phyloP scores from a whole-genome alignment of 495 filamentous ascomycete genomes.

The Tuber magnatum region DNA sequence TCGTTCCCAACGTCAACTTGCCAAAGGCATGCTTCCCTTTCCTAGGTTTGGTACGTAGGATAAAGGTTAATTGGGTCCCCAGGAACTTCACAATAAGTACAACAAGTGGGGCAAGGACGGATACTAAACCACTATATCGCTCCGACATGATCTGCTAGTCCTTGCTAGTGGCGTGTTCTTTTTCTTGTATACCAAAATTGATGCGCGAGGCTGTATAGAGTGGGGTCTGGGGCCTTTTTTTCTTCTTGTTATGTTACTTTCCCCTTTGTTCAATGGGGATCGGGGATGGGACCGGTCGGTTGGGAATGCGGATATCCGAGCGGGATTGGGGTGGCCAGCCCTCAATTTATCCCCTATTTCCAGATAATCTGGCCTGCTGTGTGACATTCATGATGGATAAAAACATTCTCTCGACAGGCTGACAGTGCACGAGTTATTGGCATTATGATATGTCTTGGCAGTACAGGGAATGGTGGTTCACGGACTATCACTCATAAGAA shows the following conservation, averaged over 20 bases:
- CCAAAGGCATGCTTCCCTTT: slow-evolving; percentile 61
- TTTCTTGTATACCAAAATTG: slow-evolving; percentile 33
- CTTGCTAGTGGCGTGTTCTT: slow-evolving; percentile 10
- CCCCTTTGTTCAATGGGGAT: background rate
- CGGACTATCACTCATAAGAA: background rate
- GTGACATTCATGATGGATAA: background rate
- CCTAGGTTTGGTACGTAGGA: slow-evolving; percentile 4
- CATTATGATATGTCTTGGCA: background rate
- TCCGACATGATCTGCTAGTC: background rate
- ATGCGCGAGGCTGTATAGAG: slow-evolving; percentile 21
- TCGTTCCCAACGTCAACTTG: slow-evolving; percentile 84
- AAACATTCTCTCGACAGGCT: background rate
- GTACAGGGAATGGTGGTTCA: background rate
- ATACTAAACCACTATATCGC: slow-evolving; percentile 20
- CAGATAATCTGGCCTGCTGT: background rate
- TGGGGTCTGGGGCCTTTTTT: background rate
- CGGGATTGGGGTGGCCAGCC: background rate
- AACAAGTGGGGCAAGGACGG: slow-evolving; percentile 98
- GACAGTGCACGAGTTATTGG: background rate
- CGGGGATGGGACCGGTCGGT: background rate
- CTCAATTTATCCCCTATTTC: background rate
- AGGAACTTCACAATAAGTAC: slow-evolving; percentile 87
- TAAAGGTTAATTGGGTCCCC: slow-evolving; percentile 33
- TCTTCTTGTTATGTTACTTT: background rate
- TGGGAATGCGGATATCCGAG: background rate